Evolutionary conservation across 164 flowering plant species (phyloP), one percentile per base, ranked within the genome.

Genomic region (Cinnamomum micranthum): DNA sequence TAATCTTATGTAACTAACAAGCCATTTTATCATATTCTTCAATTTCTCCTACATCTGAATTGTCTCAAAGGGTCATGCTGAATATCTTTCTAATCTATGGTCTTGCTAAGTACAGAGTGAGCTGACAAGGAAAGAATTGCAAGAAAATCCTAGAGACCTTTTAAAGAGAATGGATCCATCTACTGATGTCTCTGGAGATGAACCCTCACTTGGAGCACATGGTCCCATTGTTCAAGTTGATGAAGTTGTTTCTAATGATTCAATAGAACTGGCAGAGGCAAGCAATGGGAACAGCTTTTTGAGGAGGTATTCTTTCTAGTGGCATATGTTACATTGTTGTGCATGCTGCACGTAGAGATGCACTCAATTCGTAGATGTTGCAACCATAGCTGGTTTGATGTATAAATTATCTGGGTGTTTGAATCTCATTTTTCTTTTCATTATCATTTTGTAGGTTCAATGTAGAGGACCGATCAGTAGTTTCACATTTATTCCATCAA

Each of bases 401-500:
- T 55, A 55, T 20, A 15, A 55, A 55, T 25, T 65, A 23, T 28
- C 23, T 4, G 41, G 70, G 68, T 12, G 68, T 23, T 12, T 27
- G 1, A 7, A 23, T 22, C 27, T 12, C 17, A 15, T 28, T 27
- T 41, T 33, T 15, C 51, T 75, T 66, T 63, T 13, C 66, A 51
- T 68, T 50, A 58, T 22, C 72, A 2, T 35, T 69, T 71, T 50
- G 63, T 80, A 95, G 97, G 82, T 95, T 95, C 72, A 75, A 55
- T 78, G 79, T 84, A 20, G 96, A 95, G 66, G 91, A 89, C 19
- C 85, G 97, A 82, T 85, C 85, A 76, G 72, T 82, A 78, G 87
- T 93, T 72, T 93, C 99, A 17, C 93, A 86, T 73, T 68, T 95
- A 78, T 95, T 95, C 77, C 95, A 90, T 87, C 89, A 88, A 74